Evolutionary conservation across 805 yeast genomes (phyloP).

Genomic region (Grigorovia yakushimaensis): DNA sequence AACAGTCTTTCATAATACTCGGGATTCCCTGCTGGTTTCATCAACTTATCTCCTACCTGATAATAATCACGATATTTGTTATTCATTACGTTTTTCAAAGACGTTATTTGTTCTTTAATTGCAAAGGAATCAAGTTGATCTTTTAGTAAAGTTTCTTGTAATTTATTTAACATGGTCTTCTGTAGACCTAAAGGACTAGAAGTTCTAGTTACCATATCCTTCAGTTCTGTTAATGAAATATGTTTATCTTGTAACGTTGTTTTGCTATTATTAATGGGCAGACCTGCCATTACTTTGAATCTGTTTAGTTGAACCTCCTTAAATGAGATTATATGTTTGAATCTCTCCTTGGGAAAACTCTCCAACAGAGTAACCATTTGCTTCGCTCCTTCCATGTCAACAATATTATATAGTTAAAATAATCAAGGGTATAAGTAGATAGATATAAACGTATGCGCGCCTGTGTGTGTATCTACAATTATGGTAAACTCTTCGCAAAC

Average conservation of each 20-base stretch:
- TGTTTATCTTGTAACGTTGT: constrained; percentile 29
- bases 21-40: constrained; percentile 80
- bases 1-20: constrained; percentile 61
- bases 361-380: constrained; percentile 49
- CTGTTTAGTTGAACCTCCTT: constrained; percentile 55
- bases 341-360: constrained; percentile 57
- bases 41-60: constrained; percentile 52
- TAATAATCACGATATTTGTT: constrained; percentile 59
- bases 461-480: neutral
- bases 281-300: constrained; percentile 42
- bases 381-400: constrained; percentile 43
- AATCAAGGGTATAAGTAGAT: neutral
- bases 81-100: constrained; percentile 46
- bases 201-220: constrained; percentile 30
- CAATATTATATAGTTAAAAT: too few relatives aligned
- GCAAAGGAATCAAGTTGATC: constrained; percentile 43
- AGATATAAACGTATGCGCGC: neutral
- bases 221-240: constrained; percentile 34
- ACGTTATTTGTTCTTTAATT: constrained; percentile 43
- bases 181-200: constrained; percentile 35
- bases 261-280: constrained; percentile 29
- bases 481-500: too few relatives aligned
- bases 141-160: constrained; percentile 35
- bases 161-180: constrained; percentile 36
- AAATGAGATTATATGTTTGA: constrained; percentile 61